phyloP scores from a whole-genome alignment of 2,329 filamentous ascomycete genomes.

The Fusarium duplospermum region DNA sequence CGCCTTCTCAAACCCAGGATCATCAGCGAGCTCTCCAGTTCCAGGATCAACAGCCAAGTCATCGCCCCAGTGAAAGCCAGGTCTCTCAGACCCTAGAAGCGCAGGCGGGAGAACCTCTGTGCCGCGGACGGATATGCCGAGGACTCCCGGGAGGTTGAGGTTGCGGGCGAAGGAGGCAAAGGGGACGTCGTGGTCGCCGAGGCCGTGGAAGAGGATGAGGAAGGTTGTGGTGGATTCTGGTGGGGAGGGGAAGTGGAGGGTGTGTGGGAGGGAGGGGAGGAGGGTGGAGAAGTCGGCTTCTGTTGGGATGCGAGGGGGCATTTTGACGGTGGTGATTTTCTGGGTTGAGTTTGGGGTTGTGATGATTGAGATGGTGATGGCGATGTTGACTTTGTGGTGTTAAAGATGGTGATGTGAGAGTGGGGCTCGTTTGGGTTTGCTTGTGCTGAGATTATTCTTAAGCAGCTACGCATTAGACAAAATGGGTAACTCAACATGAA shows the following conservation, averaged over 20 bases:
- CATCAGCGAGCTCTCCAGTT: constrained; percentile 67
- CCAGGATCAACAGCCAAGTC: constrained; percentile 66
- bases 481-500: not conserved
- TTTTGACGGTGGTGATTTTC: constrained; percentile 33
- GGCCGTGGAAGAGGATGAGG: constrained; percentile 84
- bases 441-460: not conserved
- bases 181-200: constrained; percentile 78
- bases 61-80: constrained; percentile 74
- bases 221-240: constrained; percentile 77
- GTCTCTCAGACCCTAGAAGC: constrained; percentile 56
- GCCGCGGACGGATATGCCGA: constrained; percentile 79
- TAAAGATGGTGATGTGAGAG: not conserved
- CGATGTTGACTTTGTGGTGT: constrained; percentile 8
- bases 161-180: constrained; percentile 77
- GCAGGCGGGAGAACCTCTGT: constrained; percentile 76
- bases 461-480: not conserved
- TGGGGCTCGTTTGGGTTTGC: not conserved
- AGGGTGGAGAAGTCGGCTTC: constrained; percentile 62
- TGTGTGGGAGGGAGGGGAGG: constrained; percentile 54
- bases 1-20: constrained; percentile 69
- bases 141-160: constrained; percentile 80
- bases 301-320: constrained; percentile 63
- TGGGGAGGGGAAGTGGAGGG: constrained; percentile 62
- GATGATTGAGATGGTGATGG: not conserved
- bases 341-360: not conserved